Base-by-base conservation (phyloP, 768 basidiomycete species). In the Saitozyma podzolica region DNA sequence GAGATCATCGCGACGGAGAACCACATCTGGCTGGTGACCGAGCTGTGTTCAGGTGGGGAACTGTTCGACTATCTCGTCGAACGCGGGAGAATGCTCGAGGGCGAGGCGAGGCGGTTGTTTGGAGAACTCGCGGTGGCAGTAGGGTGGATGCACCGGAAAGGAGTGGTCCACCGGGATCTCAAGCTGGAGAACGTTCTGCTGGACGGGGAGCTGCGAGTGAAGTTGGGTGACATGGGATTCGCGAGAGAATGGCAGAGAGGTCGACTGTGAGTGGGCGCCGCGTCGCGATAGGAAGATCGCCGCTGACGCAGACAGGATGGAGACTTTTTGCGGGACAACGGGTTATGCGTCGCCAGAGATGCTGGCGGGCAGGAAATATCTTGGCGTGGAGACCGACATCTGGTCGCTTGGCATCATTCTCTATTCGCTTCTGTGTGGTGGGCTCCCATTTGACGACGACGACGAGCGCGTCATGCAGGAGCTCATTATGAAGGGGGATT, bases 41-140 rank as follows among this genome's bases (percentile, higher is more conserved):
- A 99, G 76, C 87, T 99, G 41, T 98, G 96, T 80, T 88, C 87
- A 50, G 96, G 96, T 9, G 96, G 96, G 47, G 96, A 99, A 80
- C 85, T 99, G 39, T 99, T 97, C 80, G 96, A 98, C 80, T 98
- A 98, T 76, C 88, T 99, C 20, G 91, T 89, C 13, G 96, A 99
- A 83, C 91, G 95, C 71, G 91, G 92, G 19, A 85, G 94, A 3
- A 79, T 98, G 57, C 81, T 85, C 19, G 92, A 95, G 78, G 85
- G 87, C 48, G 96, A 99, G 80, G 84, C 91, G 5, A 86, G 86
- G 69, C 81, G 89, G 19, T 80, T 98, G n/a, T 96, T 99, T 75
- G 95, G 96, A n/a, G 93, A 98, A 76, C 82, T 98, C 6, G 90
- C 90, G 72, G 87, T 97, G 9, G 94, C 93, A 0, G 90, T 98